Evolutionary conservation across 2,329 filamentous ascomycete species (phyloP), one percentile per base, ranked within the genome.

Genomic region (Fusarium musae): DNA sequence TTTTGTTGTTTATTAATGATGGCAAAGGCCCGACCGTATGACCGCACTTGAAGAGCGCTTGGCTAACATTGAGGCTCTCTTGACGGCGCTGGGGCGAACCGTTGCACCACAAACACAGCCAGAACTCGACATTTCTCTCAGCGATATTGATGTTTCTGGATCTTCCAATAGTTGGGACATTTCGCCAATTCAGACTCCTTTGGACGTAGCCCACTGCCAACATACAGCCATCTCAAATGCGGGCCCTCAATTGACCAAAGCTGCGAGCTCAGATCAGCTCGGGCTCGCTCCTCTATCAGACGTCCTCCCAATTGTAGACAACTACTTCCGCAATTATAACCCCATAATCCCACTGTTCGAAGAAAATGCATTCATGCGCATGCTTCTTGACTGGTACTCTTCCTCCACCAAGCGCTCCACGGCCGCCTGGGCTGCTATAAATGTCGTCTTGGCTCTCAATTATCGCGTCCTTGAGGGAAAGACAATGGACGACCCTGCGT

Each of bases 361-460:
- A 19, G 80, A 81, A 44, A 66, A 69, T 6, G 70, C 69, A 2
- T 82, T 84, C 32, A 81, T 81, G 78, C 70, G 74, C 6, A 77
- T 82, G 71, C 50, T 84, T 6, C 76, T 79, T 1, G 77, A 80
- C 3, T 83, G 80, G 67, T 82, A 82, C 44, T 75, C 78, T 1
- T 59, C 65, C 4, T 64, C 73, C 13, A 43, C 62, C 12, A 58
- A 62, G 30, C 42, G 75, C 8, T 70, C 73, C 2, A 74, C 73
- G 26, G 72, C 77, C 0, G 54, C 71, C 1, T 82, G 80, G 77
- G 81, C 80, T 2, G 78, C 80, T 12, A 80, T 84, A 63, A 82
- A 82, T 39, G 74, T 80, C 15, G 80, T 81, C 11, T 59, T 83
- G 12, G 80, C 82, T 4, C 66, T 83, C 6, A 79, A 70, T 5